Base-by-base conservation (phyloP, 495 filamentous ascomycete species). In the Chlorociboria aeruginascens region DNA sequence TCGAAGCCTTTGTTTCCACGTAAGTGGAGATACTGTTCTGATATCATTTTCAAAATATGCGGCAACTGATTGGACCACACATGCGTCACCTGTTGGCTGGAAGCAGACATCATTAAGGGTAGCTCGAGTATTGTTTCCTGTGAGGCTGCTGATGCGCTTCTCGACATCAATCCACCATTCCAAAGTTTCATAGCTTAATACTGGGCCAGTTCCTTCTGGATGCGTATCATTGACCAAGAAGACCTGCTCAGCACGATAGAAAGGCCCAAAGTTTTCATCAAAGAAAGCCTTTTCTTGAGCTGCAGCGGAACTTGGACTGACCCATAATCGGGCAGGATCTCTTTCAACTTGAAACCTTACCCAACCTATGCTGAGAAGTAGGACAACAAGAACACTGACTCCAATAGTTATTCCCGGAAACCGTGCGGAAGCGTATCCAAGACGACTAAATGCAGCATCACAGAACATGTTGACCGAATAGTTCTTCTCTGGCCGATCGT, bases 101-200 rank as follows among this genome's bases (percentile, higher is more conserved):
- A 92, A 89, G 68, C 92, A 98, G 31, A 97, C 78, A 60, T 97
- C 82, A 35, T 89, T 74, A 11, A 97, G 67, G 10, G 72, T 79
- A 32, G 77, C 71, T 4, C 74, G 78, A 40, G 73, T 72, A 20
- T 79, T 61, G 10, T 70, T 32, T 2, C 88, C 88, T 48, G 79
- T 82, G 48, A 90, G 75, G 8, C 74, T 66, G 25, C 72, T 72
- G 38, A 96, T 73, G 6, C 78, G 74, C 29, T 75, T 73, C 58
- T 98, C 92, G 4, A 98, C 83, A 53, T 81, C 87, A 58, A 92
- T 86, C 92, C 90, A 97, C 92, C 92, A 98, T 6, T 66, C 66
- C 11, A 98, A 68, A 0, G 85, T 96, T 4, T 95, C 83, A 50
- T 90, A 92, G 61, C 78, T 84, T 44, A 98, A 61, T 12, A 96